A percentile compares a stretch with the other conserved stretches of the same genome.
Evolutionary conservation across 768 basidiomycete genomes (phyloP).

Genomic region (Tulasnella calospora): DNA sequence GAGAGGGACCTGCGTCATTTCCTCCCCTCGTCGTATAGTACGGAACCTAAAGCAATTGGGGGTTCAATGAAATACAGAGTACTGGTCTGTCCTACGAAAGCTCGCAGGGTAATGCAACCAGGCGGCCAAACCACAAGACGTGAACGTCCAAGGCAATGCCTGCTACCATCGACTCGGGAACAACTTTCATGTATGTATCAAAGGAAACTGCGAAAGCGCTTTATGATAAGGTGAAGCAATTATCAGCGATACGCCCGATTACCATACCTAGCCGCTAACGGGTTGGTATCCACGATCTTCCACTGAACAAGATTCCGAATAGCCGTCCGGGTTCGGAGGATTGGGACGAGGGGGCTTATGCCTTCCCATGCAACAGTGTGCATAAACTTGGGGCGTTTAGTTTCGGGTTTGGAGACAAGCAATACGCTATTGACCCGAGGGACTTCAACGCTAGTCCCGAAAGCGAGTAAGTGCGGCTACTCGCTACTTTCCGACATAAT

Average conservation of each 20-base stretch:
- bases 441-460: conserved; percentile 3
- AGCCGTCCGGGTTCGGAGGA: conserved; percentile 19
- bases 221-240: neutral
- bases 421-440: neutral
- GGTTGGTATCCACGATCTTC: neutral
- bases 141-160: neutral
- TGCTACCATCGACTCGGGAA: conserved; percentile 24
- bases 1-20: neutral
- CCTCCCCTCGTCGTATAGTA: neutral
- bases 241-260: neutral
- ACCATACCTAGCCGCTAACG: no score
- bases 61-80: neutral
- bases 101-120: neutral
- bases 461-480: neutral
- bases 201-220: conserved; percentile 7
- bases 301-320: conserved; percentile 30
- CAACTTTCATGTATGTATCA: conserved; percentile 18
- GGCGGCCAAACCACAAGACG: neutral
- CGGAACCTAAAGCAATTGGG: no score
- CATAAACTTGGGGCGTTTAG: conserved; percentile 32
- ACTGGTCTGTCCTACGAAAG: neutral
- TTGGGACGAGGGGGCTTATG: conserved; percentile 24
- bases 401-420: conserved; percentile 19
- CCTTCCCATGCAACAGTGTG: conserved; percentile 31
- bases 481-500: neutral